These are phyloP conservation scores for Euphorbia lathyris DNA, from an alignment of 345 rosid genomes.

Conservation along the genomic window DNA sequence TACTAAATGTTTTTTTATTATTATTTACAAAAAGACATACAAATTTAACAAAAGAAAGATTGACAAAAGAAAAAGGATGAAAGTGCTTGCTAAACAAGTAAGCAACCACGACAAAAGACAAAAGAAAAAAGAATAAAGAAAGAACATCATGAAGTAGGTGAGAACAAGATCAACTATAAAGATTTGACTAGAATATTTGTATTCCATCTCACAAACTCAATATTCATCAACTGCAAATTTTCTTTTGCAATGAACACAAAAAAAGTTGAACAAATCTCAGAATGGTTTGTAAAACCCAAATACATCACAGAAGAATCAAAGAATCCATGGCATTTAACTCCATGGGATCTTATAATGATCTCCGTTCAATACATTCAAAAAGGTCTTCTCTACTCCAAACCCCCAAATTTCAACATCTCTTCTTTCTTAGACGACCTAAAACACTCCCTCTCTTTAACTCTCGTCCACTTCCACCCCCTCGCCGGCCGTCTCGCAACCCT, in stretches of 20 bases:
- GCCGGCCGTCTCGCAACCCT: conserved; percentile 58
- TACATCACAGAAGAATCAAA: conserved; percentile 31
- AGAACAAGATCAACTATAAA: too few relatives aligned
- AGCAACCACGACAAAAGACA: too few relatives aligned
- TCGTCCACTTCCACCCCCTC: conserved; percentile 67
- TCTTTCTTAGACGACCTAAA: conserved; percentile 40
- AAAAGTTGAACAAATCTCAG: conserved; percentile 36
- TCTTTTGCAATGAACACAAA: conserved; percentile 20
- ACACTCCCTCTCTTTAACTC: conserved; percentile 56
- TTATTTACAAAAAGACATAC: too few relatives aligned
- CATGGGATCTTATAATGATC: conserved; percentile 71
- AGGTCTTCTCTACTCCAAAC: conserved; percentile 60
- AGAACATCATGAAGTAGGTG: too few relatives aligned
- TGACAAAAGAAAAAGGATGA: too few relatives aligned
- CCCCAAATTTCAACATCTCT: conserved; percentile 31
- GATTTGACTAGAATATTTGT: too few relatives aligned
- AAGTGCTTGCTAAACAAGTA: too few relatives aligned
- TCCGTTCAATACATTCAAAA: conserved; percentile 65
- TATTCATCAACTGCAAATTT: not conserved
- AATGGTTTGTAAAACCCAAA: conserved; percentile 56
- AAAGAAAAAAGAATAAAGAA: too few relatives aligned
- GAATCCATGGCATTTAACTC: conserved; percentile 46
- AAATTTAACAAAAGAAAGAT: too few relatives aligned
- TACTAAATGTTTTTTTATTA: too few relatives aligned
- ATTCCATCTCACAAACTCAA: too few relatives aligned